phyloP scores from a whole-genome alignment of 306 rosid genomes.

The Clitoria ternatea region DNA sequence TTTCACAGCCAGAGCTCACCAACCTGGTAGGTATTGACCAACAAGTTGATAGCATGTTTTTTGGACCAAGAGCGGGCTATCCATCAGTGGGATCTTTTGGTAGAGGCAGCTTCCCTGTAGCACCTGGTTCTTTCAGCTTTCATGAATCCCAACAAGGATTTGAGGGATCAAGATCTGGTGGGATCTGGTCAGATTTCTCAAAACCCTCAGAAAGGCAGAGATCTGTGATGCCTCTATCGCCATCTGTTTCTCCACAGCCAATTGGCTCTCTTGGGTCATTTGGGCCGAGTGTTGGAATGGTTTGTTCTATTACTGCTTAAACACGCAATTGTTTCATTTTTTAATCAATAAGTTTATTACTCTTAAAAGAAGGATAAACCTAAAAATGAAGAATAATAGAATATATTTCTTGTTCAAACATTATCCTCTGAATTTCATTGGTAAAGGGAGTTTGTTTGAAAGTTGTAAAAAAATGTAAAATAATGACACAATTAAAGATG shows the following conservation, averaged over 20 bases:
- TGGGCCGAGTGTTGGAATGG: conserved; percentile 74
- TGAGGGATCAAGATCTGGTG: conserved; percentile 68
- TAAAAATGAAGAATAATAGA: not conserved
- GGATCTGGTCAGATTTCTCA: conserved; percentile 75
- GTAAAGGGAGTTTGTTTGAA: not conserved
- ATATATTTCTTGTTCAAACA: not conserved
- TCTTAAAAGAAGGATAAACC: not conserved
- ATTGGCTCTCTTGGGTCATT: conserved; percentile 61
- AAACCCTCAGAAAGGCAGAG: conserved; percentile 69
- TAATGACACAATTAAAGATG: not conserved
- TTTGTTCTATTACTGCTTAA: conserved; percentile 44
- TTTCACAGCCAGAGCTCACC: conserved; percentile 74
- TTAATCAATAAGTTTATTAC: not conserved
- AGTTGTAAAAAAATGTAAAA: not conserved
- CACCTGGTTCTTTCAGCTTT: conserved; percentile 55
- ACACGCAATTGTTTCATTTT: conserved; percentile 6
- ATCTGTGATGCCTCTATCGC: conserved; percentile 58
- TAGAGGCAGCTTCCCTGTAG: conserved; percentile 66
- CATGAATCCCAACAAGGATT: conserved; percentile 78
- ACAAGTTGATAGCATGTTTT: conserved; percentile 64
- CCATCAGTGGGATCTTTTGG: conserved; percentile 64
- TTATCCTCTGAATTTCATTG: not conserved
- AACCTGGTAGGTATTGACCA: conserved; percentile 64
- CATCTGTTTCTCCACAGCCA: conserved; percentile 77
- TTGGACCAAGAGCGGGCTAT: conserved; percentile 79